Base-by-base conservation (phyloP, 768 basidiomycete genomes). In the Boletus subcaerulescens region DNA sequence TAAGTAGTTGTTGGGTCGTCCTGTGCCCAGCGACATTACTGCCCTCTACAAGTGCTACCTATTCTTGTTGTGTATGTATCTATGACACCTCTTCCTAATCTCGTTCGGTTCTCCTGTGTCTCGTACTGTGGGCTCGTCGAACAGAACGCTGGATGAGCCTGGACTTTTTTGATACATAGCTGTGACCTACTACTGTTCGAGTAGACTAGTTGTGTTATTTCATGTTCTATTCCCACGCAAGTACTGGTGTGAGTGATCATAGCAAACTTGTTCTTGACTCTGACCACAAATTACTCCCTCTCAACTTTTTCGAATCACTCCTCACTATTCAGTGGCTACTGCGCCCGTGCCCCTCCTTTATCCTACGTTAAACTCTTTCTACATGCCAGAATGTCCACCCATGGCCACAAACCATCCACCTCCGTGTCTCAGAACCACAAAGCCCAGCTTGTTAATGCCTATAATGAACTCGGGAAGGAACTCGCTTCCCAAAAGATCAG, bases 401-500 rank as follows among this genome's bases (percentile, higher is more conserved):
- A 75, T 60, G 79, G 78, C 61, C 86, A 87, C 76, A 84, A 80
- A 71, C 80, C 80, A 55, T 76, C 83, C 38, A 75, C 73, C 55
- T 87, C 85, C 58, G 71, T 86, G 58, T 75, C 80, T 46, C 83
- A 86, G 74, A 92, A 91, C 71, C 81, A 87, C 74, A 91, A 87
- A 73, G 90, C 88, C 29, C 85, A 94, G 71, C 91, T 98, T 67
- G 89, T 89, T 65, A 92, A 84, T 70, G 95, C 95, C 56, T 98
- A 98, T 78, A 94, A 94, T 75, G 94, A 96, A 79, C 83, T 98
- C 7, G 95, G 94, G 61, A 96, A 89, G 77, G 95, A 97, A 73
- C 84, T 98, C 29, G 86, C 89, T n/a, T 92, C 91, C 24, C 82
- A 83, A 59, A 94, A 89, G 76, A 78, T 98, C 53, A 87, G 89